Conservation (phyloP, 108 stramenopile species). For the Cyclostephanos tholiformis region DNA sequence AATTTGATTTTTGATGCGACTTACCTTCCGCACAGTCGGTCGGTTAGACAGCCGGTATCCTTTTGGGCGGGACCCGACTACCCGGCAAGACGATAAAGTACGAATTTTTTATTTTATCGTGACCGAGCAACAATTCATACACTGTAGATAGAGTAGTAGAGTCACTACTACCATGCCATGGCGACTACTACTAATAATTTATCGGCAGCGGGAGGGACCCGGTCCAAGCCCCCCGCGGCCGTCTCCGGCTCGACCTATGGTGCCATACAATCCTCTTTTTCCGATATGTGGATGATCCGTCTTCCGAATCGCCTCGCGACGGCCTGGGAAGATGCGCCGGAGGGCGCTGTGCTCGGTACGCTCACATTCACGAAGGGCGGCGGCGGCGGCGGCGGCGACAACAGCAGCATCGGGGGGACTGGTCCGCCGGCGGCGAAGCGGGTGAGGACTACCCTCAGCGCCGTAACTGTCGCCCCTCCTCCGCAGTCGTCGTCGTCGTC, state of each 20-base stretch:
- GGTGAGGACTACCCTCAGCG: constrained; percentile 10
- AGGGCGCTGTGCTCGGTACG: constrained; percentile 81
- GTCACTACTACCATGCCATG: constrained; percentile 10
- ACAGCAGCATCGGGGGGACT: neutral
- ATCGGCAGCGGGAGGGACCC: neutral
- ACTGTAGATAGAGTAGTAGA: no score
- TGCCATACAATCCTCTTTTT: constrained; percentile 31
- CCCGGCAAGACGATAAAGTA: no score
- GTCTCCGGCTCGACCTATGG: constrained; percentile 54
- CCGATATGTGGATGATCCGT: constrained; percentile 71
- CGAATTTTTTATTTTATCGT: no score
- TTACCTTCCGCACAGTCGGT: no score
- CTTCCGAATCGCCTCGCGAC: constrained; percentile 71
- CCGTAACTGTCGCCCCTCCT: neutral
- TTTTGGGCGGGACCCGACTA: no score
- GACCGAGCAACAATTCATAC: no score
- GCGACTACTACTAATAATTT: constrained; percentile 15
- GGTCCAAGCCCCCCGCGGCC: constrained; percentile 11
- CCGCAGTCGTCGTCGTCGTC: constrained; percentile 14
- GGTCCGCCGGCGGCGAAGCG: constrained; percentile 33
- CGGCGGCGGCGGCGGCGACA: constrained; percentile 16
- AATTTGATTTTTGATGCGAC: no score
- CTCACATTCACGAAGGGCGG: constrained; percentile 85
- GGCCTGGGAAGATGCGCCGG: constrained; percentile 75
- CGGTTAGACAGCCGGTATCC: no score